These are phyloP conservation scores for Dentipellis sp. DNA, from an alignment of 768 basidiomycete species.

Conservation along the genomic window DNA sequence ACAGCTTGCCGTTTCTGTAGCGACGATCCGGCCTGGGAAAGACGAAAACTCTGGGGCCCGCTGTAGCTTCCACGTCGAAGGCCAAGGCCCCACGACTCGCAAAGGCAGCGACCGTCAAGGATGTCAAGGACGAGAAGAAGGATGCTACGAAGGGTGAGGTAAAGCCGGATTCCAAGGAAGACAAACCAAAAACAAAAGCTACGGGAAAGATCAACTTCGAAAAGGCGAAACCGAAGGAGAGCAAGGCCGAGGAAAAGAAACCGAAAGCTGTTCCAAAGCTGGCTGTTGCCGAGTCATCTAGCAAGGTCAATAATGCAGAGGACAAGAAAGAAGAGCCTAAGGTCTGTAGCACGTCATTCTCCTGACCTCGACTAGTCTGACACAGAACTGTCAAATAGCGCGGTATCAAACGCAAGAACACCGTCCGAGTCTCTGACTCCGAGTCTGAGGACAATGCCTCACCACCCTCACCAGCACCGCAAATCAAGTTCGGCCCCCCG, in stretches of 20 bases:
- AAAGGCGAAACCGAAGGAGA: slow-evolving; percentile 14
- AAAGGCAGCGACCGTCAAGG: slow-evolving; percentile 4
- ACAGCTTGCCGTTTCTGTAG: background rate
- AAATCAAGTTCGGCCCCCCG: slow-evolving; percentile 7
- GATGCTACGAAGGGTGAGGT: slow-evolving; percentile 10
- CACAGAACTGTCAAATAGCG: slow-evolving; percentile 14
- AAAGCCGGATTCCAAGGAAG: slow-evolving; percentile 19
- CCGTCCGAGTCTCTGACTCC: slow-evolving; percentile 14
- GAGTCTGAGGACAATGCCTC: slow-evolving; percentile 12
- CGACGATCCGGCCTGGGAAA: background rate
- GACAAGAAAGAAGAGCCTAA: background rate
- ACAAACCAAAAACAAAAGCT: slow-evolving; percentile 24
- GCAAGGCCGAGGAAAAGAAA: slow-evolving; percentile 4
- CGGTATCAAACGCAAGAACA: slow-evolving; percentile 24
- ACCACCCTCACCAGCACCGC: background rate
- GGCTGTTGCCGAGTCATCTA: no score
- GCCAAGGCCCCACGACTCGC: slow-evolving; percentile 7
- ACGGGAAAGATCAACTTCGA: slow-evolving; percentile 46
- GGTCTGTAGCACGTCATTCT: background rate
- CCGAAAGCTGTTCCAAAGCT: no score
- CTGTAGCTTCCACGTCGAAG: slow-evolving; percentile 9
- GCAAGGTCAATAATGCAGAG: no score
- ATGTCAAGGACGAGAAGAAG: slow-evolving; percentile 1
- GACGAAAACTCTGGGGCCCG: background rate
- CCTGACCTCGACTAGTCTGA: background rate